A percentile compares a stretch with the other conserved stretches of the same genome.
These are phyloP conservation scores for Dendryphion nanum DNA, from an alignment of 2,329 filamentous ascomycete species.

Conservation along the genomic window DNA sequence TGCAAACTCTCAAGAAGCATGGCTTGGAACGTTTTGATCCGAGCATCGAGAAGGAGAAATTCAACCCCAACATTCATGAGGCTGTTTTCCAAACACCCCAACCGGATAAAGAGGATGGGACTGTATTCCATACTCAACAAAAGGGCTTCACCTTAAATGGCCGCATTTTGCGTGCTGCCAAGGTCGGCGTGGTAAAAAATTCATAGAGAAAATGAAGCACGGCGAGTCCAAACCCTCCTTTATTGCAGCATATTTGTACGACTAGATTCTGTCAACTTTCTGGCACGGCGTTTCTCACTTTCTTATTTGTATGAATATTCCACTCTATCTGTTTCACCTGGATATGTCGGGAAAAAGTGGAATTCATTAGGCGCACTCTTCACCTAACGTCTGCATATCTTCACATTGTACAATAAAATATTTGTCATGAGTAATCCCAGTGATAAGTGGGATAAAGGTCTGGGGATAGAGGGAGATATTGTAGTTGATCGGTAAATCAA, in stretches of 20 bases:
- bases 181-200: conserved; percentile 96
- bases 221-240: too few relatives aligned
- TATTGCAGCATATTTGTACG: neutral
- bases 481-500: too few relatives aligned
- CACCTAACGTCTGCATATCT: too few relatives aligned
- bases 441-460: too few relatives aligned
- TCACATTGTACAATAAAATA: conserved; percentile 3
- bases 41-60: conserved; percentile 68
- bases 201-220: too few relatives aligned
- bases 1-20: conserved; percentile 88
- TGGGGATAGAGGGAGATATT: too few relatives aligned
- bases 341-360: too few relatives aligned
- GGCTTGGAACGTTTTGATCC: conserved; percentile 89
- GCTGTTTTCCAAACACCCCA: conserved; percentile 91
- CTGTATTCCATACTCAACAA: conserved; percentile 87
- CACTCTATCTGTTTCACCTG: too few relatives aligned
- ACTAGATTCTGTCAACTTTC: too few relatives aligned
- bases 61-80: conserved; percentile 96
- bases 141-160: conserved; percentile 96
- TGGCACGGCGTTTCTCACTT: neutral
- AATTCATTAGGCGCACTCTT: too few relatives aligned
- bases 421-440: conserved; percentile 1
- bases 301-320: conserved; percentile 23
- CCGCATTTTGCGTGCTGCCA: conserved; percentile 82
- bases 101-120: conserved; percentile 83